Conservation (phyloP, 1,139 yeast genomes). For the Blastobotrys malaysiensis region DNA sequence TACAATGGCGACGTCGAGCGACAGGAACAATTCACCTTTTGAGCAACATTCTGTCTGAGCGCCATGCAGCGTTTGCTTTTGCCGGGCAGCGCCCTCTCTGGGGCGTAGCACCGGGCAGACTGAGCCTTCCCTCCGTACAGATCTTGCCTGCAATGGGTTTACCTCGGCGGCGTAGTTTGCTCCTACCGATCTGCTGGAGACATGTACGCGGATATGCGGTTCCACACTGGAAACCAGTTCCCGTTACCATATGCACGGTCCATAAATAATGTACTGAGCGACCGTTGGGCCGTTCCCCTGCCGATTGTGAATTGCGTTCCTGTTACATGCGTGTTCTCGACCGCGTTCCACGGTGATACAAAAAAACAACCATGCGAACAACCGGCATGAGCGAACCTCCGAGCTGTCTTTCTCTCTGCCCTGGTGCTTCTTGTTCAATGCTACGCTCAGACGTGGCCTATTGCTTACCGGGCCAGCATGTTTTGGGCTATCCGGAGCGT, state of each 20-base stretch:
- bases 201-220: neutral
- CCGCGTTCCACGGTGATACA: neutral
- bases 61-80: neutral
- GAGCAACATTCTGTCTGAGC: neutral
- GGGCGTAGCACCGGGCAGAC: neutral
- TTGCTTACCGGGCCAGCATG: neutral
- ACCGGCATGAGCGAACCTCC: neutral
- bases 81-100: neutral
- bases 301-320: neutral
- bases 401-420: too few species aligned
- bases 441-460: neutral
- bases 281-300: slow-evolving; percentile 1
- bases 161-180: slow-evolving; percentile 1
- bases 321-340: neutral
- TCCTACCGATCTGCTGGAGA: neutral
- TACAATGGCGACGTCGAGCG: neutral
- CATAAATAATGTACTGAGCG: neutral
- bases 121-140: slow-evolving; percentile 1
- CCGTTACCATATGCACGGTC: neutral
- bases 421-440: too few species aligned
- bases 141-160: neutral
- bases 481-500: neutral
- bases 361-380: neutral
- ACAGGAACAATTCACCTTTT: neutral
- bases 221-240: neutral